These are phyloP conservation scores for Pythium volutum DNA, from an alignment of 352 stramenopile genomes.

Conservation along the genomic window DNA sequence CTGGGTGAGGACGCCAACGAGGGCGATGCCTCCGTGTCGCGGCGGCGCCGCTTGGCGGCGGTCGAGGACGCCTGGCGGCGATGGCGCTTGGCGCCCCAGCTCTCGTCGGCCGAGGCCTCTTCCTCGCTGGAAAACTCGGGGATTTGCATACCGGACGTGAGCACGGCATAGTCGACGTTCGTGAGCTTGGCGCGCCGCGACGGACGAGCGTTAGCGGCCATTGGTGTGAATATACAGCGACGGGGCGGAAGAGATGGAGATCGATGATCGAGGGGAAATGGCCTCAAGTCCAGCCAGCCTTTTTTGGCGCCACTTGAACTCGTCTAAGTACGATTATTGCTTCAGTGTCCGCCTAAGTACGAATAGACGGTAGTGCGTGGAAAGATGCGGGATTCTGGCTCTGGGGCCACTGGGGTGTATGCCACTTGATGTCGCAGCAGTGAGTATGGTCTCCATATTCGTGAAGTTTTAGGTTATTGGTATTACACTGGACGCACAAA, in stretches of 20 bases:
- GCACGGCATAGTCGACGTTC: constrained; percentile 76
- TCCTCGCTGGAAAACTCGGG: constrained; percentile 76
- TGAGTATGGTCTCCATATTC: no score
- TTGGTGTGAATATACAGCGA: not conserved
- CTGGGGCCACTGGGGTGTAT: no score
- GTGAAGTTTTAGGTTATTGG: constrained; percentile 13
- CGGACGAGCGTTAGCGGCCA: constrained; percentile 28
- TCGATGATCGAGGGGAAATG: not conserved
- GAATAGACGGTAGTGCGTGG: not conserved
- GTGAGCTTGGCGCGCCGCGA: constrained; percentile 68
- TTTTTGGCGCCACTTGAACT: constrained; percentile 19
- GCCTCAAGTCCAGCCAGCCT: not conserved
- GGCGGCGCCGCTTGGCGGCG: not conserved
- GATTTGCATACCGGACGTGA: constrained; percentile 74
- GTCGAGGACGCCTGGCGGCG: not conserved
- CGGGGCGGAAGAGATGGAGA: not conserved
- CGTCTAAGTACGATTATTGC: constrained; percentile 20
- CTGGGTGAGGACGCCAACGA: not conserved
- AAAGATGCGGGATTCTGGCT: no score
- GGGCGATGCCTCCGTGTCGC: constrained; percentile 1
- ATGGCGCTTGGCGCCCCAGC: constrained; percentile 7
- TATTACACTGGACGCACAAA: constrained; percentile 16
- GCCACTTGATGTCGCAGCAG: no score
- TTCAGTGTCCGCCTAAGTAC: not conserved
- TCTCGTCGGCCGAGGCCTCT: constrained; percentile 52